Conservation (phyloP, 768 basidiomycete genomes). For the Mrakia blollopis region DNA sequence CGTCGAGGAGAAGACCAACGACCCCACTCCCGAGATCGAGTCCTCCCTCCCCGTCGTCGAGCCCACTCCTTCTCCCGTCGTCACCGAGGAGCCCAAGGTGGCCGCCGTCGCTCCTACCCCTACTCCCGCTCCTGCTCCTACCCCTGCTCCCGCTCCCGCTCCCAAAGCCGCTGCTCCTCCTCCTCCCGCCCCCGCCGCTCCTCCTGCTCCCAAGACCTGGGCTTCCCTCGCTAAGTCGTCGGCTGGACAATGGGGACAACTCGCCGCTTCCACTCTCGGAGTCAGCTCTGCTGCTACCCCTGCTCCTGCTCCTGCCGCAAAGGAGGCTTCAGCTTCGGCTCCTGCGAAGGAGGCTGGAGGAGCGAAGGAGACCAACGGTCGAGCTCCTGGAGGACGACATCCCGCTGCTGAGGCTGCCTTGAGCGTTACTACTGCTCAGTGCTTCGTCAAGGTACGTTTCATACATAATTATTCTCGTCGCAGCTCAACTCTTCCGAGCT, state of each 20-base stretch:
- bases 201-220: conserved; percentile 70
- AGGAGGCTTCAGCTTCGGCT: conserved; percentile 42
- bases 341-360: conserved; percentile 19
- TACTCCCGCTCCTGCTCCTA: conserved; percentile 40
- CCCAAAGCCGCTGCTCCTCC: conserved; percentile 33
- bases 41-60: conserved; percentile 19
- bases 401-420: conserved; percentile 53
- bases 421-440: conserved; percentile 64
- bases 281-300: conserved; percentile 37
- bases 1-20: conserved; percentile 14
- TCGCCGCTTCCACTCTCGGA: conserved; percentile 35
- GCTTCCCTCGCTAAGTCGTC: conserved; percentile 68
- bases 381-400: conserved; percentile 27
- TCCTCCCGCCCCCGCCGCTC: conserved; percentile 39
- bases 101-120: conserved; percentile 37
- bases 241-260: conserved; percentile 62
- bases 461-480: too few species aligned
- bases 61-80: conserved; percentile 3
- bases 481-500: too few species aligned
- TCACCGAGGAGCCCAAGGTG: conserved; percentile 29
- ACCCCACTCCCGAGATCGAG: conserved; percentile 13
- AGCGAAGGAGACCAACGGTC: conserved; percentile 39
- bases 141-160: conserved; percentile 40
- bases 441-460: conserved; percentile 71
- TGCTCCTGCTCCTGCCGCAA: conserved; percentile 43